Percentiles rank a stretch among this genome's conserved stretches.
These are phyloP conservation scores for Phytophthora agathidicida DNA, from an alignment of 352 stramenopile species.

Conservation along the genomic window DNA sequence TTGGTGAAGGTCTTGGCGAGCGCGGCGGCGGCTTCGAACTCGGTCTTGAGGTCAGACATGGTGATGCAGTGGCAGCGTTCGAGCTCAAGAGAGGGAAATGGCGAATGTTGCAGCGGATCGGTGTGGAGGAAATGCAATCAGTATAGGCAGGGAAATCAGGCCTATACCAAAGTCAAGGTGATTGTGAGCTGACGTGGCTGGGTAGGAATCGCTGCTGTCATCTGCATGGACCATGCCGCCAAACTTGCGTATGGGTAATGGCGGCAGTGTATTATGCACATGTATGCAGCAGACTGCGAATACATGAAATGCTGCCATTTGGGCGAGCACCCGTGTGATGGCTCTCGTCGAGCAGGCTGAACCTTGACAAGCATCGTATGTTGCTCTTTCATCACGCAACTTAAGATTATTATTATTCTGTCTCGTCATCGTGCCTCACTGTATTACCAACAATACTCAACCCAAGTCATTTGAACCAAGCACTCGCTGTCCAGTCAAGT, in stretches of 20 bases:
- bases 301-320: too few species aligned
- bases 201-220: slow-evolving; percentile 1
- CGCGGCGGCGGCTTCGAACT: slow-evolving; percentile 86
- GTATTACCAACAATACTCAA: slow-evolving; percentile 12
- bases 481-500: slow-evolving; percentile 36
- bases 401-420: slow-evolving; percentile 9
- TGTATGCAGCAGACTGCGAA: too few species aligned
- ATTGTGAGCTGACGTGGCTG: slow-evolving; percentile 15
- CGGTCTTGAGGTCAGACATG: slow-evolving; percentile 85
- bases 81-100: slow-evolving; percentile 34
- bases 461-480: slow-evolving; percentile 6
- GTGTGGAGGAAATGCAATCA: slow-evolving; percentile 2
- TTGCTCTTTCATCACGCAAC: neutral
- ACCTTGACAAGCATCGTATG: slow-evolving; percentile 2
- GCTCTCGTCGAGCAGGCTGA: too few species aligned
- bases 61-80: slow-evolving; percentile 17
- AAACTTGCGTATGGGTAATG: too few species aligned
- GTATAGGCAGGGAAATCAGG: slow-evolving; percentile 7
- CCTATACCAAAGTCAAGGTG: slow-evolving; percentile 12
- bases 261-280: too few species aligned
- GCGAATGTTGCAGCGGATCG: slow-evolving; percentile 35
- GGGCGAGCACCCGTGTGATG: too few species aligned
- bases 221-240: too few species aligned
- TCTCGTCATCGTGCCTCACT: slow-evolving; percentile 5
- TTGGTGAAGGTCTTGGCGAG: slow-evolving; percentile 86